Conservation (phyloP, 2,329 filamentous ascomycete genomes). For the Pseudonectria buxi region DNA sequence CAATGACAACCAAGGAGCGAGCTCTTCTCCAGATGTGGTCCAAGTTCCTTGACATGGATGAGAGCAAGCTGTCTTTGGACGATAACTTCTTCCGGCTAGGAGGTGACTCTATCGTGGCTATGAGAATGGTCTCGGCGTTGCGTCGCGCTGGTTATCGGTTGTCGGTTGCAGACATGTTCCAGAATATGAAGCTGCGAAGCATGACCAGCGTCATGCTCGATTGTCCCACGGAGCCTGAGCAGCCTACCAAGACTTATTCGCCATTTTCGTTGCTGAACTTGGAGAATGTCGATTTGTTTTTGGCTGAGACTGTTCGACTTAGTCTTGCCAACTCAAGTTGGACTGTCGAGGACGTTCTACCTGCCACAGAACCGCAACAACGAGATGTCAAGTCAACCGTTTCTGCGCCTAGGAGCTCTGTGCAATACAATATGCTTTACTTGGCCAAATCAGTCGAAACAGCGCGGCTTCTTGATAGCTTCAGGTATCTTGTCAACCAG, state of each 20-base stretch:
- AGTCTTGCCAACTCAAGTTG: slow-evolving; percentile 13
- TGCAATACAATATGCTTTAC: slow-evolving; percentile 25
- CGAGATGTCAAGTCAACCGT: slow-evolving; percentile 17
- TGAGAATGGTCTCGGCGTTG: slow-evolving; percentile 21
- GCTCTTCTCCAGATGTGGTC: slow-evolving; percentile 14
- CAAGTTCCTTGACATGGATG: slow-evolving; percentile 14
- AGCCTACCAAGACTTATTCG: slow-evolving; percentile 8
- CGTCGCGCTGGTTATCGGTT: slow-evolving; percentile 16
- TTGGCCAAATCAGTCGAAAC: slow-evolving; percentile 17
- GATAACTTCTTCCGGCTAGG: slow-evolving; percentile 24
- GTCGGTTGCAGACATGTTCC: slow-evolving; percentile 22
- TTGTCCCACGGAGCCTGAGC: neutral
- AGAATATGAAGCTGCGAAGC: slow-evolving; percentile 20
- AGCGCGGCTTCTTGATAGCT: slow-evolving; percentile 10
- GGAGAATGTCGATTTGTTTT: slow-evolving; percentile 12
- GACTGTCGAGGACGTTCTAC: slow-evolving; percentile 16
- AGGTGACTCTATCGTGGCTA: slow-evolving; percentile 20
- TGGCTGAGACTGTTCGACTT: slow-evolving; percentile 9
- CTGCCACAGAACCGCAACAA: slow-evolving; percentile 15
- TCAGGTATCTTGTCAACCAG: slow-evolving; percentile 15
- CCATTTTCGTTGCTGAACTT: slow-evolving; percentile 15
- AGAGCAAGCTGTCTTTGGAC: slow-evolving; percentile 18
- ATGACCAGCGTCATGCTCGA: slow-evolving; percentile 16
- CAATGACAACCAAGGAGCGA: slow-evolving; percentile 15
- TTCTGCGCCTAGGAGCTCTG: slow-evolving; percentile 14